Percentiles rank a stretch among this genome's conserved stretches.
These are phyloP conservation scores for Monosporascus sp. DNA, from an alignment of 2,329 filamentous ascomycete genomes.

Conservation along the genomic window DNA sequence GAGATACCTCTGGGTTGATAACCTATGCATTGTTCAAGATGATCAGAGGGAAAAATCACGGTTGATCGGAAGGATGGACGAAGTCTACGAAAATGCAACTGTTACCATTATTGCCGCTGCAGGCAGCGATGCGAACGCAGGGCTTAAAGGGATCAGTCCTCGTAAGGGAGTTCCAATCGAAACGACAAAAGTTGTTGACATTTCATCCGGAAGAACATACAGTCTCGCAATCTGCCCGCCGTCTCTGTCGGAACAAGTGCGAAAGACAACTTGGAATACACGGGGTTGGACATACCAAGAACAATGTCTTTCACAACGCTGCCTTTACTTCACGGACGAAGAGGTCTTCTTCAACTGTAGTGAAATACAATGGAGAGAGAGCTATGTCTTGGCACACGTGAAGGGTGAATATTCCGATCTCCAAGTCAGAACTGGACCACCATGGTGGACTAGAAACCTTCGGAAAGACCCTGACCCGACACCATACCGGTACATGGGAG, in stretches of 20 bases:
- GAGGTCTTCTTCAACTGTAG: not conserved
- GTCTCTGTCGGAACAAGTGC: not conserved
- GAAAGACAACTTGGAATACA: not conserved
- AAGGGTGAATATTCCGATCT: not conserved
- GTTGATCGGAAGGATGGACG: not conserved
- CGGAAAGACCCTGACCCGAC: not conserved
- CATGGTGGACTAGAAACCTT: not conserved
- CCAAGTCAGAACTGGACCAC: not conserved
- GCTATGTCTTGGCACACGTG: too few relatives aligned
- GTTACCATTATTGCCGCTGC: not conserved
- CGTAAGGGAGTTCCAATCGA: not conserved
- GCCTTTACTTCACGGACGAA: constrained; percentile 5
- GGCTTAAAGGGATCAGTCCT: not conserved
- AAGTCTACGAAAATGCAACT: not conserved
- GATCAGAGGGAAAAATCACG: not conserved
- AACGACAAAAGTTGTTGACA: not conserved
- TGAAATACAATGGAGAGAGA: not conserved
- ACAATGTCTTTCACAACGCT: constrained; percentile 8
- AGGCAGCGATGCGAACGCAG: not conserved
- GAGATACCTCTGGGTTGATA: not conserved
- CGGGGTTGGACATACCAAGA: constrained; percentile 13
- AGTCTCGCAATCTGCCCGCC: not conserved
- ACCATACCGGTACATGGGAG: not conserved
- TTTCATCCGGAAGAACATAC: not conserved
- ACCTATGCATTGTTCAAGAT: not conserved